A percentile compares a stretch with the other conserved stretches of the same genome.
Conservation (phyloP, 805 yeast species). For the Hemisphaericaspora nanyangensis region DNA sequence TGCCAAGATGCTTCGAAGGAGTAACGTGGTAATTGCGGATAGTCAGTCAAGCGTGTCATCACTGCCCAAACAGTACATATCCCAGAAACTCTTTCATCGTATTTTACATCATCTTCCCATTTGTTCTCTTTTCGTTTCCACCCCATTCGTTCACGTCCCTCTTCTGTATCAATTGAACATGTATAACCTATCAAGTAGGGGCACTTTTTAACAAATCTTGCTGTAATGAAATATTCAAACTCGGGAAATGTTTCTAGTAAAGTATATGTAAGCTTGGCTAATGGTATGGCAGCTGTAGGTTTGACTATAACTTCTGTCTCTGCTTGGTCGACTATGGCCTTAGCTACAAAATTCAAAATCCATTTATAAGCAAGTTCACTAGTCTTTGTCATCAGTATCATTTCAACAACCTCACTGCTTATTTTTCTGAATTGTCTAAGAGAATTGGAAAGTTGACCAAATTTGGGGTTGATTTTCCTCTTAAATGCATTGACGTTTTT, state of each 20-base stretch:
- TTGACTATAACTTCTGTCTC: constrained; percentile 86
- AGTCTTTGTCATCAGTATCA: constrained; percentile 46
- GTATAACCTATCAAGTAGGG: constrained; percentile 83
- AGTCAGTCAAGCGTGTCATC: constrained; percentile 46
- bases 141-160: constrained; percentile 83
- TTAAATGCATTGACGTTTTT: constrained; percentile 56
- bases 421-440: constrained; percentile 52
- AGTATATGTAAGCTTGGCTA: constrained; percentile 61
- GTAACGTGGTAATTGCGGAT: constrained; percentile 31
- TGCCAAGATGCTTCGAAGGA: constrained; percentile 58
- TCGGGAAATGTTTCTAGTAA: constrained; percentile 49
- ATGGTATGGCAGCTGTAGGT: constrained; percentile 73
- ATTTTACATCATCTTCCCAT: constrained; percentile 62
- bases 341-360: constrained; percentile 79
- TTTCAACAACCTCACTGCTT: constrained; percentile 44
- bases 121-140: constrained; percentile 60
- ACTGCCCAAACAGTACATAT: constrained; percentile 78
- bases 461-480: constrained; percentile 78
- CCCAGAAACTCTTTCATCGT: constrained; percentile 85
- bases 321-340: constrained; percentile 84
- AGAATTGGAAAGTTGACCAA: constrained; percentile 87
- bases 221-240: constrained; percentile 55
- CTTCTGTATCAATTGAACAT: constrained; percentile 71
- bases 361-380: constrained; percentile 59
- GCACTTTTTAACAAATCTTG: constrained; percentile 87